Evolutionary conservation across 805 yeast genomes (phyloP).

Genomic region (Kluyveromyces wickerhamii): DNA sequence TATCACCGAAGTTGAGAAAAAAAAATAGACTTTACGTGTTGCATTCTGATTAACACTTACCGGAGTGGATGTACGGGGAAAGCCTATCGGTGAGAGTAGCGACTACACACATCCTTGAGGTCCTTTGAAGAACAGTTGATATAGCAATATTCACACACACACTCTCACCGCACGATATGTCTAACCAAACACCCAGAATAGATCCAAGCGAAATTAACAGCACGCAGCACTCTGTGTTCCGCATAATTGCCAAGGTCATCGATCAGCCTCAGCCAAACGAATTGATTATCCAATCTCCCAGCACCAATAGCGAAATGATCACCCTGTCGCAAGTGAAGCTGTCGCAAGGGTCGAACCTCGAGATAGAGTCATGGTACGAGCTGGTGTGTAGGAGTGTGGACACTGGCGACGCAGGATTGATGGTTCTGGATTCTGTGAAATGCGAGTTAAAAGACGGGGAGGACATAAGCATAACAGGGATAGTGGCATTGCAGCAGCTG

Average conservation of each 20-base stretch:
- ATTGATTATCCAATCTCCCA: conserved; percentile 22
- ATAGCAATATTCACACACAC: no score
- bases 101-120: no score
- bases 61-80: no score
- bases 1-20: no score
- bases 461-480: conserved; percentile 24
- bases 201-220: conserved; percentile 24
- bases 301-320: conserved; percentile 22
- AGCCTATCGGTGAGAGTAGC: no score
- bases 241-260: conserved; percentile 27
- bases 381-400: conserved; percentile 29
- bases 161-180: no score
- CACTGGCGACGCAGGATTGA: conserved; percentile 27
- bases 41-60: no score
- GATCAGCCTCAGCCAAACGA: conserved; percentile 25
- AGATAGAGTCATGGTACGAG: conserved; percentile 28
- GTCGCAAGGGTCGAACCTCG: conserved; percentile 19
- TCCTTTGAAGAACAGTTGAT: no score
- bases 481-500: conserved; percentile 27
- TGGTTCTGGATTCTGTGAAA: conserved; percentile 27
- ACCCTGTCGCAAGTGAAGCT: conserved; percentile 23
- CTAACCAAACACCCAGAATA: conserved; percentile 29
- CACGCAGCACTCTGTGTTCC: conserved; percentile 22
- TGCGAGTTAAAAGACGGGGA: conserved; percentile 24
- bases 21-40: no score